Evolutionary conservation across 352 stramenopile genomes (phyloP), one percentile per base, ranked within the genome.

Genomic region (Peronospora tabacina): DNA sequence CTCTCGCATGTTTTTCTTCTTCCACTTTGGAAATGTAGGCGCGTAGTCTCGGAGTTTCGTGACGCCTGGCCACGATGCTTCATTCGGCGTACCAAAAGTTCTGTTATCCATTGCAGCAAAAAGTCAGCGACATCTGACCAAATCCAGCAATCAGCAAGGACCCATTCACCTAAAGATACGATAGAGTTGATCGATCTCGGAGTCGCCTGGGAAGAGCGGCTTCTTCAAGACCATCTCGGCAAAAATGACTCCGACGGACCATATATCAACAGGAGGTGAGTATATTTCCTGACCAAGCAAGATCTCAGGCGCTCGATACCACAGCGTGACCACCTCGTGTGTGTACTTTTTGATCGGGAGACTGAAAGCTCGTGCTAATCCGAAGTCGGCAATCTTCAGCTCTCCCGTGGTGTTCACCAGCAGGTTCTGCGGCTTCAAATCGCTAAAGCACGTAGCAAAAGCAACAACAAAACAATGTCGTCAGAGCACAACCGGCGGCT

Each of bases 341-440:
- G 96, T 99, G 57, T 98, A 93, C 37, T 96, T 96, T 24, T 97
- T 93, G 37, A 98, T 96, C 0, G 96, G 96, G 30, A 97, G 85
- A 63, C 93, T 97, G 61, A 98, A 99, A 6, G 94, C 95, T 15
- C 96, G 72, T 12, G 96, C 96, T 7, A 99, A 73, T 7, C 95
- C 96, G 66, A 99, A 99, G 67, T 99, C 96, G n/a, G 95, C 95
- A 36, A 99, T 95, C 66, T 98, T 98, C 17, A 99, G 78, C 38
- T 82, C 78, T 32, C 95, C 95, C 36, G 97, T 89, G 4, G 82
- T 57, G 40, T 84, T 97, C 16, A 99, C 93, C 10, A 99, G 75
- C 29, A 99, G 61, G 66, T 99, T 99, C 65, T 98, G 95, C 17
- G 96, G 95, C 72, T 99, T 99, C 15, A 99, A 65, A 75, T 99